Percentiles rank a stretch among this genome's conserved stretches.
Conservation (phyloP, 1,139 yeast genomes). For the Zygoascus sp. region DNA sequence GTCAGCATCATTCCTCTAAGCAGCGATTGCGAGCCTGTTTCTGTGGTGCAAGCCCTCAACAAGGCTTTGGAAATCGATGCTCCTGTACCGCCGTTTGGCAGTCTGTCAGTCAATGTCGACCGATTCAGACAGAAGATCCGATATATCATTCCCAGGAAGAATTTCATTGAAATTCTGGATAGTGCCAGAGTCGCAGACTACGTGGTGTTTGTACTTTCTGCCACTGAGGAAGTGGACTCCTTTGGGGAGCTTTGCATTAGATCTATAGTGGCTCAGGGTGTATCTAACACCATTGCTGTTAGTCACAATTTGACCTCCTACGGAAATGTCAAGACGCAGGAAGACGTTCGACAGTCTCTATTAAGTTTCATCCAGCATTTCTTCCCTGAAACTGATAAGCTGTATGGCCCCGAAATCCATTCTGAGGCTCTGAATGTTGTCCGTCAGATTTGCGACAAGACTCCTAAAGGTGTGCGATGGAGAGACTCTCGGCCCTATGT, state of each 20-base stretch:
- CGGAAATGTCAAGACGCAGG: conserved; percentile 71
- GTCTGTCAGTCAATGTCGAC: conserved; percentile 39
- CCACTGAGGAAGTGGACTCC: conserved; percentile 73
- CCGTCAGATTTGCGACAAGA: conserved; percentile 75
- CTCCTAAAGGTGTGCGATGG: conserved; percentile 85
- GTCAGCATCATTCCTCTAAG: conserved; percentile 79
- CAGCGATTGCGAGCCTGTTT: conserved; percentile 57
- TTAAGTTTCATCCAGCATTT: conserved; percentile 82
- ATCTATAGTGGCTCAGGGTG: conserved; percentile 88
- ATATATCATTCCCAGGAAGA: conserved; percentile 60
- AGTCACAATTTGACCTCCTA: conserved; percentile 65
- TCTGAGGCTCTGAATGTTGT: conserved; percentile 69
- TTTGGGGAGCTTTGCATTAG: conserved; percentile 87
- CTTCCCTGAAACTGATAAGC: conserved; percentile 79
- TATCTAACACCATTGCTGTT: conserved; percentile 76
- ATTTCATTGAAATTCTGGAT: conserved; percentile 70
- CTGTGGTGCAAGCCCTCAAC: conserved; percentile 48
- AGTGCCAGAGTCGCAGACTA: conserved; percentile 87
- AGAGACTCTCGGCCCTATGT: conserved; percentile 87
- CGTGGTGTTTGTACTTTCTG: conserved; percentile 81
- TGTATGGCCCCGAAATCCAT: conserved; percentile 62
- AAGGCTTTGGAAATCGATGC: conserved; percentile 24
- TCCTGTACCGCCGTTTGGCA: conserved; percentile 35
- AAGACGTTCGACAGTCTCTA: conserved; percentile 73
- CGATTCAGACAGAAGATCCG: conserved; percentile 75